Conservation (phyloP, 2,329 filamentous ascomycete genomes). For the Parastagonospora avenae region DNA sequence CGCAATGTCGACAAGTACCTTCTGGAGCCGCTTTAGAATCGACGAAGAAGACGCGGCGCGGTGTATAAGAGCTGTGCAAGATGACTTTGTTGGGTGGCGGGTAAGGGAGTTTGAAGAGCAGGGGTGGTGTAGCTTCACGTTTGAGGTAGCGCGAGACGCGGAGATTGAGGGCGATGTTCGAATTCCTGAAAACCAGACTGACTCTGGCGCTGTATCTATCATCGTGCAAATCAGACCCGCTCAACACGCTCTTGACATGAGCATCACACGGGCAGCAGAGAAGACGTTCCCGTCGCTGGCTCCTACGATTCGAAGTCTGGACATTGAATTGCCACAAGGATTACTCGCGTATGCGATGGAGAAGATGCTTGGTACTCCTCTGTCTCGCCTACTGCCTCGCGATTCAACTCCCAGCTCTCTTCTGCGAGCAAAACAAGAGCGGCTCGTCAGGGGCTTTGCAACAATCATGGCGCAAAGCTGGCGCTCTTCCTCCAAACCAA, state of each 20-base stretch:
- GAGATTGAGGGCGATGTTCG: no score
- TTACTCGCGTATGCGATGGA: conserved; percentile 35
- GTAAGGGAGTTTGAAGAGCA: conserved; percentile 13
- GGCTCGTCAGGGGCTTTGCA: conserved; percentile 36
- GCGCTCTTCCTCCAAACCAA: conserved; percentile 1
- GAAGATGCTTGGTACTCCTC: conserved; percentile 27
- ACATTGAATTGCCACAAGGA: conserved; percentile 8
- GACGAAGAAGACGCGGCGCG: not conserved
- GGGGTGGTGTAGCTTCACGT: conserved; percentile 17
- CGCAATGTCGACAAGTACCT: not conserved
- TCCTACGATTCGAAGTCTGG: conserved; percentile 20
- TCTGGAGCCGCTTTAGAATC: conserved; percentile 5
- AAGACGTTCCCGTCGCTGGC: conserved; percentile 25
- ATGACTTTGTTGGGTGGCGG: conserved; percentile 1
- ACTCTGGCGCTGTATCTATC: not conserved
- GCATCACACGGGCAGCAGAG: conserved; percentile 23
- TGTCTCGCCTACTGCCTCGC: conserved; percentile 18
- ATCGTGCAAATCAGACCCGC: conserved; percentile 37
- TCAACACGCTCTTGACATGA: conserved; percentile 28
- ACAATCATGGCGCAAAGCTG: conserved; percentile 31
- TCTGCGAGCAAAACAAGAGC: conserved; percentile 16
- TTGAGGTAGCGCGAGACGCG: conserved; percentile 1
- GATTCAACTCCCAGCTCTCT: not conserved
- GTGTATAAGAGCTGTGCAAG: conserved; percentile 4
- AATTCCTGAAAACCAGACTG: no score